Conservation (phyloP, 2,329 filamentous ascomycete species). For the Alternaria infectoria region DNA sequence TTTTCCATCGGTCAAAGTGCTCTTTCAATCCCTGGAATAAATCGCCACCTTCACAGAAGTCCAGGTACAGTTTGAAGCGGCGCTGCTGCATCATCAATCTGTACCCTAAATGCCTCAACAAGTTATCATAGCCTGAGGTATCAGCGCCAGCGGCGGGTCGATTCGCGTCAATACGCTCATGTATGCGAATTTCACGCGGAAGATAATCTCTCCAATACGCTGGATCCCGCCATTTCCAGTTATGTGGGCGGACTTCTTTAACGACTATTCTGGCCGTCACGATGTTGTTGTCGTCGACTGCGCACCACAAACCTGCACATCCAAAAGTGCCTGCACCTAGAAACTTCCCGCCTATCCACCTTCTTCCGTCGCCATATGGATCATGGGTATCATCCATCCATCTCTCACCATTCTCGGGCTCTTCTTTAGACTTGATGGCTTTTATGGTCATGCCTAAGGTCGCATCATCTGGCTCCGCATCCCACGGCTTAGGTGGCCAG, state of each 20-base stretch:
- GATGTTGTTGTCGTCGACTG: background rate
- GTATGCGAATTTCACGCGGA: background rate
- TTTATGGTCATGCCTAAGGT: background rate
- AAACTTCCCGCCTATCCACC: background rate
- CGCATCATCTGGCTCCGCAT: background rate
- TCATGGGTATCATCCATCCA: background rate
- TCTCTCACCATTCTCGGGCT: background rate
- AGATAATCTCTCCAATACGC: background rate
- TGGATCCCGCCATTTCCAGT: background rate
- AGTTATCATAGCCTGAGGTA: background rate
- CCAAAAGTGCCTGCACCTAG: background rate
- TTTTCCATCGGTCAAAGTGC: background rate
- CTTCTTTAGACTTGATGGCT: background rate
- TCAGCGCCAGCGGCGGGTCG: background rate
- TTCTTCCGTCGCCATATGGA: background rate
- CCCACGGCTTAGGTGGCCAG: background rate
- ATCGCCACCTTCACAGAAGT: background rate
- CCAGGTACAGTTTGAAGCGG: background rate
- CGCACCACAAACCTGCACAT: background rate
- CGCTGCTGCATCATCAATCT: background rate
- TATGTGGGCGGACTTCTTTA: background rate
- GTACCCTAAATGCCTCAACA: background rate
- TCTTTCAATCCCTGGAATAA: background rate
- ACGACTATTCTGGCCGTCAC: background rate
- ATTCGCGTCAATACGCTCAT: background rate